Conservation (phyloP, 2,329 filamentous ascomycete genomes). For the Colletotrichum destructivum region DNA sequence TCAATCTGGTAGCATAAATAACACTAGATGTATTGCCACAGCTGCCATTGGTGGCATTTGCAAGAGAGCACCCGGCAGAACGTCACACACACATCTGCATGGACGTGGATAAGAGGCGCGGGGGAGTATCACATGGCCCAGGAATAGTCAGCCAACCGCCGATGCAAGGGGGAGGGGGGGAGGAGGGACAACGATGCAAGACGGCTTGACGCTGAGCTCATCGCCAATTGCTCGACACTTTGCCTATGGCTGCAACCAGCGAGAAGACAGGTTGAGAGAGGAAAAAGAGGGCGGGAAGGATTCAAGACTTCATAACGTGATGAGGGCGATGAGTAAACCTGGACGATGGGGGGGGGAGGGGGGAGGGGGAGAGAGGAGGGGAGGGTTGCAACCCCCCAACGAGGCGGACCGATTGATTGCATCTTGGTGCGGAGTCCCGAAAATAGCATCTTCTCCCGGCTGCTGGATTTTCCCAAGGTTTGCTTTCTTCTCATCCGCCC, state of each 20-base stretch:
- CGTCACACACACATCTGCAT: background rate
- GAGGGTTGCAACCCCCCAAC: background rate
- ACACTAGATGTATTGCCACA: too few relatives aligned
- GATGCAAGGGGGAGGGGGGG: background rate
- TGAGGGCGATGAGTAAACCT: background rate
- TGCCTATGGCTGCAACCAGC: background rate
- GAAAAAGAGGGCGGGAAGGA: background rate
- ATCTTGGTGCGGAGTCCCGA: background rate
- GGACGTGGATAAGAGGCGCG: background rate
- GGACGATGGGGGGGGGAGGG: too few relatives aligned
- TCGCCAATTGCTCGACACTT: too few relatives aligned
- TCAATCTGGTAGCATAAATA: too few relatives aligned
- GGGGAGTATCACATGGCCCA: background rate
- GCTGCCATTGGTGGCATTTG: too few relatives aligned
- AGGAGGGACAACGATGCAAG: background rate
- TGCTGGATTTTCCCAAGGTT: background rate
- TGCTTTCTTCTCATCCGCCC: background rate
- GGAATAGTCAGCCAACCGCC: background rate
- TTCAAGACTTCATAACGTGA: background rate
- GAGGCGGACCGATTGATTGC: background rate
- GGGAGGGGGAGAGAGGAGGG: too few relatives aligned
- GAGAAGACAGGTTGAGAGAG: background rate
- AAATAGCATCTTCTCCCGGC: slow-evolving; percentile 3
- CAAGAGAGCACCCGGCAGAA: too few relatives aligned
- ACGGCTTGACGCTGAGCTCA: background rate